A percentile compares a stretch with the other conserved stretches of the same genome.
Evolutionary conservation across 1,139 yeast species (phyloP).

Genomic region (Kurtzmaniella quercitrusa): DNA sequence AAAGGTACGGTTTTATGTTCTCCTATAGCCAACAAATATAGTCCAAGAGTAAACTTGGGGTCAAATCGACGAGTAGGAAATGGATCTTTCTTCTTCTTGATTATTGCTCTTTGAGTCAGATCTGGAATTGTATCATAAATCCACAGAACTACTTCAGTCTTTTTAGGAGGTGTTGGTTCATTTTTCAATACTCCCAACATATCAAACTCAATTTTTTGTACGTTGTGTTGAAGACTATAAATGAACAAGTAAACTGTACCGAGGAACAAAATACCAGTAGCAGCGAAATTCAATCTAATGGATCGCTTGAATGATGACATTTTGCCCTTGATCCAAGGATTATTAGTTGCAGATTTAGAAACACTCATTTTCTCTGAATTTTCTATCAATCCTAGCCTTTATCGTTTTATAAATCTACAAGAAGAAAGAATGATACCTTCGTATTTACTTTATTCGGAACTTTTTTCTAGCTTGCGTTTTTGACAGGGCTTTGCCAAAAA

Average conservation of each 20-base stretch:
- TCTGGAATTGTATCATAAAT: neutral
- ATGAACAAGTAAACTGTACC: neutral
- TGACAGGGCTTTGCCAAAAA: neutral
- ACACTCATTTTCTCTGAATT: too few relatives aligned
- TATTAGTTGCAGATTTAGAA: neutral
- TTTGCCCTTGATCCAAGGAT: neutral
- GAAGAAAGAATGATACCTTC: too few relatives aligned
- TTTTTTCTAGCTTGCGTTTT: too few relatives aligned
- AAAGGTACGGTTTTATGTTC: conserved; percentile 8
- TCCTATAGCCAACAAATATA: conserved; percentile 19
- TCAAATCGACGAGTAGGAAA: conserved; percentile 11
- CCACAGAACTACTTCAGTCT: neutral
- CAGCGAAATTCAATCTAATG: neutral
- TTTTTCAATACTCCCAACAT: neutral
- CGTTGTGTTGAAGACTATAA: neutral
- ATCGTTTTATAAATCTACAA: too few relatives aligned
- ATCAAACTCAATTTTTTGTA: neutral
- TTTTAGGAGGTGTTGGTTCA: neutral
- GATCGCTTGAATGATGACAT: neutral
- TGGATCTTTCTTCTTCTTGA: neutral
- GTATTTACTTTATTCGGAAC: too few relatives aligned
- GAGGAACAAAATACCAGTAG: neutral
- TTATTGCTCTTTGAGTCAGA: neutral
- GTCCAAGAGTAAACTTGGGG: conserved; percentile 22
- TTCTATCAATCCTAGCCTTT: too few relatives aligned